Conservation (phyloP, 108 stramenopile species). For the Discostella stelligeroides region DNA sequence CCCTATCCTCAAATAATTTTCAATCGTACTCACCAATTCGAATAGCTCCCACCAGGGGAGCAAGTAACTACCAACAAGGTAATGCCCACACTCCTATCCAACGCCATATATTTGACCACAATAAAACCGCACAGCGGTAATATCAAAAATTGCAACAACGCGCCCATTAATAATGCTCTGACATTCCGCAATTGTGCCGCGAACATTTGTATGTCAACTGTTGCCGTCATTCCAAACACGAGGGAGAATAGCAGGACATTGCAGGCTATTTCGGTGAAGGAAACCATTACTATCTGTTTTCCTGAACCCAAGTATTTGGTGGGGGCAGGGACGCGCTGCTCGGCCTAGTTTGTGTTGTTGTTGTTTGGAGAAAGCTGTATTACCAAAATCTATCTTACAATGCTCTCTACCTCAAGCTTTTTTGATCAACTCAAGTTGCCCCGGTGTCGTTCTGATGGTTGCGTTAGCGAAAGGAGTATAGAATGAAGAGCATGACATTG, state of each 20-base stretch:
- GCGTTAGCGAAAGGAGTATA: no score
- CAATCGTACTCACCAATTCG: slow-evolving; percentile 70
- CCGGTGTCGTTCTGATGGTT: no score
- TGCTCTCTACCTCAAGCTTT: no score
- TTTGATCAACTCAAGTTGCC: no score
- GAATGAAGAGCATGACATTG: no score
- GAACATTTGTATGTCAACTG: slow-evolving; percentile 69
- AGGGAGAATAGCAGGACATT: slow-evolving; percentile 84
- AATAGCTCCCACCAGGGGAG: slow-evolving; percentile 84
- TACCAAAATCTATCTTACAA: no score
- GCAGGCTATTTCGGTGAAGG: slow-evolving; percentile 47
- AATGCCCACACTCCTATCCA: slow-evolving; percentile 75
- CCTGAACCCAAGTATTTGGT: no score
- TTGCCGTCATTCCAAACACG: slow-evolving; percentile 86
- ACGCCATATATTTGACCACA: slow-evolving; percentile 55
- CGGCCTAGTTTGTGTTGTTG: no score
- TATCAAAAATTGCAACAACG: slow-evolving; percentile 84
- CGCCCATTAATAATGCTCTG: slow-evolving; percentile 66
- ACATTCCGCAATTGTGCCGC: slow-evolving; percentile 63
- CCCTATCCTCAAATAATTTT: no score
- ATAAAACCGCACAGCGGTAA: slow-evolving; percentile 85
- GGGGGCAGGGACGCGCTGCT: no score
- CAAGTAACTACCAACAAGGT: slow-evolving; percentile 78
- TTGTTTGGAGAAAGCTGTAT: no score
- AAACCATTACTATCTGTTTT: slow-evolving; percentile 17